Evolutionary conservation across 2,329 filamentous ascomycete genomes (phyloP), one percentile per base, ranked within the genome.

Genomic region (Myriosclerotinia scirpicola): DNA sequence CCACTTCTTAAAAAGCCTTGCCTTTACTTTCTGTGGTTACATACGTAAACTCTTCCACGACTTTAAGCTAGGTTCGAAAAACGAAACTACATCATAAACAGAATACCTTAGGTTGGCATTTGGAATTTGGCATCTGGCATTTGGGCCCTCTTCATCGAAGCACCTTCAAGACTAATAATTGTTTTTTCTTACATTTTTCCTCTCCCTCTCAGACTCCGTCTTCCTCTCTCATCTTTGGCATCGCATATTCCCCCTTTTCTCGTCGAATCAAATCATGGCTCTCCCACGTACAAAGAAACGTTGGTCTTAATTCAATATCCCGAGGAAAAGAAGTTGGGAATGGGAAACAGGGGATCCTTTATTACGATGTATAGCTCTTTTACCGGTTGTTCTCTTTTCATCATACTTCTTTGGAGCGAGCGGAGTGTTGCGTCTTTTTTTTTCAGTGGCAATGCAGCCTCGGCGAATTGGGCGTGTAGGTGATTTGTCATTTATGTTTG

Each of bases 111-210:
- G 64, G 52, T 62, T 60, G 71, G 71, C 69, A 68, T 53, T 60
- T 60, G 64, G 64, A 59, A 71, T 60, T 69, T 73, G 72, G 71
- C 70, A 68, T 59, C 42, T 60, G 71, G 71, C 69, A 68, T 60
- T 60, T 61, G 64, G 48, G 50, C 38, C 54, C 60, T 65, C 44
- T 55, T 44, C 46, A 65, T 42, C 64, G 54, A 65, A 65, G 56
- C 69, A 71, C 61, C 68, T 73, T 71, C 67, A 71, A 72, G 67
- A 71, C 71, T 74, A 75, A 73, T 74, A 73, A 71, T 69, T 73
- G 68, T 71, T 71, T 71, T 71, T 69, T 67, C 59, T 53, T 54
- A 66, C 44, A 54, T 66, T 71, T 72, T 56, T 64, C 46, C 48
- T 53, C 48, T 66, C 56, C 30, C 22, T 60, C 58, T 63, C 48